phyloP scores from a whole-genome alignment of 2,329 filamentous ascomycete genomes.

The Pseudogymnoascus sp. region DNA sequence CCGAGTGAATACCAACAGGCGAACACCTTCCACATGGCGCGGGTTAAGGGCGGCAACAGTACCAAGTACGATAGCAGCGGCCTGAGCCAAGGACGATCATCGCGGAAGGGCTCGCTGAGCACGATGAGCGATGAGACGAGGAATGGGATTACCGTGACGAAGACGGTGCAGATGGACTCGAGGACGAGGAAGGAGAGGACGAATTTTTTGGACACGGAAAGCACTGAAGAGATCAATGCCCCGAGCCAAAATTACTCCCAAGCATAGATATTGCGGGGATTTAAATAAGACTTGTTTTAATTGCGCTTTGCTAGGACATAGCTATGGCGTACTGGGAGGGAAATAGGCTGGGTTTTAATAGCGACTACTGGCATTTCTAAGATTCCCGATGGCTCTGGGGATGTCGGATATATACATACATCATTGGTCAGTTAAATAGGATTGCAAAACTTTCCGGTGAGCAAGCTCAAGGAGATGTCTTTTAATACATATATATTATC shows the following conservation, averaged over 20 bases:
- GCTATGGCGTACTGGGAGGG: neutral
- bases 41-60: neutral
- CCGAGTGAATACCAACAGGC: neutral
- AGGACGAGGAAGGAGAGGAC: conserved; percentile 2
- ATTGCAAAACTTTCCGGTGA: neutral
- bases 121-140: neutral
- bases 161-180: conserved; percentile 2
- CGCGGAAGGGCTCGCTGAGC: neutral
- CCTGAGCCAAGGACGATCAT: neutral
- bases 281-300: neutral
- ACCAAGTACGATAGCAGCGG: neutral
- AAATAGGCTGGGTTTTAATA: neutral
- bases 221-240: conserved; percentile 1
- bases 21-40: conserved; percentile 2
- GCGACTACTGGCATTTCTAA: neutral
- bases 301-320: neutral
- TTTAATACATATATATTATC: neutral
- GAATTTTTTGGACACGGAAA: neutral
- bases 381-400: neutral
- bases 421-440: neutral
- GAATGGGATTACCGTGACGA: neutral
- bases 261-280: neutral
- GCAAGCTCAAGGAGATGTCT: neutral
- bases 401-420: neutral
- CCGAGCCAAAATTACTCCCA: neutral